Conservation (phyloP, 495 filamentous ascomycete genomes). For the Penicillium riverlandense region DNA sequence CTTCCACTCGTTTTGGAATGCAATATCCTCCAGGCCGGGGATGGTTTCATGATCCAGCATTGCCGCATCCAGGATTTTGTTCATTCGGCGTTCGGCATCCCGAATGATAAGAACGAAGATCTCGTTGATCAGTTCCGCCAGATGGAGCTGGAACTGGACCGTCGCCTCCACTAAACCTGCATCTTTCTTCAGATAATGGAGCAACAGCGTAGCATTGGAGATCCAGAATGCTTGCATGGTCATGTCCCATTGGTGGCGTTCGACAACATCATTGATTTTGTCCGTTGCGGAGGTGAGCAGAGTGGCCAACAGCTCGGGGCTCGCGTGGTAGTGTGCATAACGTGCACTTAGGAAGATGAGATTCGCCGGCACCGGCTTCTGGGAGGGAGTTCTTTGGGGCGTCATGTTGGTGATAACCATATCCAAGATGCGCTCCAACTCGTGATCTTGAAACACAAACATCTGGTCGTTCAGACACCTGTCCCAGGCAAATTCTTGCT, state of each 20-base stretch:
- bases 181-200: constrained; percentile 98
- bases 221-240: constrained; percentile 98
- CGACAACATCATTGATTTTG: constrained; percentile 93
- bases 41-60: constrained; percentile 99
- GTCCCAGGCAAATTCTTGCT: constrained; percentile 96
- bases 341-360: constrained; percentile 91
- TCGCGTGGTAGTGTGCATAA: constrained; percentile 96
- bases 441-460: constrained; percentile 98
- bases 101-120: constrained; percentile 98
- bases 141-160: constrained; percentile 81
- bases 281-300: constrained; percentile 84
- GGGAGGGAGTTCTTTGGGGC: constrained; percentile 85
- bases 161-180: constrained; percentile 73
- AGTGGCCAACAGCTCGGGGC: constrained; percentile 69
- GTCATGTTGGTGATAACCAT: constrained; percentile 99
- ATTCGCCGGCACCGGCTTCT: constrained; percentile 97
- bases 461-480: constrained; percentile 95
- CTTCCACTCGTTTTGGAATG: constrained; percentile 98
- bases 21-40: constrained; percentile 90
- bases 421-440: constrained; percentile 81
- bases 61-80: constrained; percentile 85
- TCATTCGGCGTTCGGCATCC: constrained; percentile 95
- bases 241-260: constrained; percentile 97
- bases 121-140: constrained; percentile 94
- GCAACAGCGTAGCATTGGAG: constrained; percentile 88